Percentiles rank a stretch among this genome's conserved stretches.
Evolutionary conservation across 345 rosid species (phyloP).

Genomic region (Pistacia atlantica): DNA sequence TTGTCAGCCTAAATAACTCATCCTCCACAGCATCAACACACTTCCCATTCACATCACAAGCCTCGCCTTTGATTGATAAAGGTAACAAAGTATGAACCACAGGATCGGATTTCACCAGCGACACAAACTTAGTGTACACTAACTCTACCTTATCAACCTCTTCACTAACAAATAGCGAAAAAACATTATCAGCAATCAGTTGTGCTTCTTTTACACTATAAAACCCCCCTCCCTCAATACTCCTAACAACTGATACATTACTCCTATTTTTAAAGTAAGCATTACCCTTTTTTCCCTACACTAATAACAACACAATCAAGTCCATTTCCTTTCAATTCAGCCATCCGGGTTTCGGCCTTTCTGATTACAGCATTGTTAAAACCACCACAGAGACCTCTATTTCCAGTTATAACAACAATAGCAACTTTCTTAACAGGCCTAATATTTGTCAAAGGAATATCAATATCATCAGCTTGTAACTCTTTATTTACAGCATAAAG

Average conservation of each 20-base stretch:
- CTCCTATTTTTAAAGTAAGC: constrained; percentile 64
- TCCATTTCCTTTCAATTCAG: constrained; percentile 60
- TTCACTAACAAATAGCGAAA: constrained; percentile 67
- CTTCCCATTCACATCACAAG: constrained; percentile 58
- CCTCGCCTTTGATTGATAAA: constrained; percentile 56
- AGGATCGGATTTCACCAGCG: constrained; percentile 77
- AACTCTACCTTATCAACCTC: constrained; percentile 92
- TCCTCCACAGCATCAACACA: constrained; percentile 78
- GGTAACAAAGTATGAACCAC: constrained; percentile 73
- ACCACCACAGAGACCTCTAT: constrained; percentile 85
- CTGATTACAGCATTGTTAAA: constrained; percentile 69
- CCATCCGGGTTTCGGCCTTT: constrained; percentile 56
- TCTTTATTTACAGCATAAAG: constrained; percentile 52
- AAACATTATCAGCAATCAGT: constrained; percentile 76
- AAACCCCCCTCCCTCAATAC: constrained; percentile 56
- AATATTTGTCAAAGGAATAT: constrained; percentile 61
- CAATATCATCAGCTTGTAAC: constrained; percentile 63
- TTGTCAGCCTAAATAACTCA: constrained; percentile 78
- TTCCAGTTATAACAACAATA: constrained; percentile 65
- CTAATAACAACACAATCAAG: constrained; percentile 66
- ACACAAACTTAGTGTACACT: constrained; percentile 77
- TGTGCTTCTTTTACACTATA: constrained; percentile 87
- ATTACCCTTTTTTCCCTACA: constrained; percentile 87
- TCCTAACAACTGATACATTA: constrained; percentile 45
- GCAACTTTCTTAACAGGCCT: constrained; percentile 84